phyloP scores from a whole-genome alignment of 2,329 filamentous ascomycete species.

The Macrophomina phaseolina region DNA sequence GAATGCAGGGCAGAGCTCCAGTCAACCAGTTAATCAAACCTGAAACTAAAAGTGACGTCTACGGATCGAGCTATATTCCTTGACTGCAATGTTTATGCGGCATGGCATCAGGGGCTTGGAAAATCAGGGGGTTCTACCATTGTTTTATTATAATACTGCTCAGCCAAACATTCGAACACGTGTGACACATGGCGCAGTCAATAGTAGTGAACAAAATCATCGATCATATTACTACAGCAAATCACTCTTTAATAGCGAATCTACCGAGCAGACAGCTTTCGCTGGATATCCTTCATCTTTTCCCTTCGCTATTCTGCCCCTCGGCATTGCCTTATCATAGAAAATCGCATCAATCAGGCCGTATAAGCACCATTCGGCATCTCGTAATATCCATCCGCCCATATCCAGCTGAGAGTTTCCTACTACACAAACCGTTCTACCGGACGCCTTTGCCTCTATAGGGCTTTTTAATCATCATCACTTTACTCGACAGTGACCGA shows the following conservation, averaged over 20 bases:
- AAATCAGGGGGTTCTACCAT: neutral
- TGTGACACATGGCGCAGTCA: neutral
- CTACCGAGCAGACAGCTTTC: slow-evolving; percentile 17
- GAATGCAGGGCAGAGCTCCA: neutral
- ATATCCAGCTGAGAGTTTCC: slow-evolving; percentile 33
- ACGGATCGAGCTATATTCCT: neutral
- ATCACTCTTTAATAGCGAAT: slow-evolving; percentile 3
- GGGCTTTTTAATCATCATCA: slow-evolving; percentile 27
- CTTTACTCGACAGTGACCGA: slow-evolving; percentile 96
- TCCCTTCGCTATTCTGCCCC: slow-evolving; percentile 13
- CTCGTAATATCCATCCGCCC: slow-evolving; percentile 26
- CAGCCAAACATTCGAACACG: neutral
- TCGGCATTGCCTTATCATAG: slow-evolving; percentile 6
- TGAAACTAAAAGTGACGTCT: slow-evolving; percentile 15
- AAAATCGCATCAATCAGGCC: slow-evolving; percentile 22
- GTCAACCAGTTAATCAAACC: slow-evolving; percentile 16
- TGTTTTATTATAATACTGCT: neutral
- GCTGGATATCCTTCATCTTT: neutral
- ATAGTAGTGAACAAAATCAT: slow-evolving; percentile 10
- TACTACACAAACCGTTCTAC: slow-evolving; percentile 27
- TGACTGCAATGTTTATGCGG: slow-evolving; percentile 1
- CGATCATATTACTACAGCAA: slow-evolving; percentile 28
- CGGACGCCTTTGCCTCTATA: slow-evolving; percentile 29
- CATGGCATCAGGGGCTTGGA: neutral
- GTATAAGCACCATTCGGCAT: slow-evolving; percentile 12